Conservation (phyloP, 495 filamentous ascomycete genomes). For the Aspergillus sclerotioniger region DNA sequence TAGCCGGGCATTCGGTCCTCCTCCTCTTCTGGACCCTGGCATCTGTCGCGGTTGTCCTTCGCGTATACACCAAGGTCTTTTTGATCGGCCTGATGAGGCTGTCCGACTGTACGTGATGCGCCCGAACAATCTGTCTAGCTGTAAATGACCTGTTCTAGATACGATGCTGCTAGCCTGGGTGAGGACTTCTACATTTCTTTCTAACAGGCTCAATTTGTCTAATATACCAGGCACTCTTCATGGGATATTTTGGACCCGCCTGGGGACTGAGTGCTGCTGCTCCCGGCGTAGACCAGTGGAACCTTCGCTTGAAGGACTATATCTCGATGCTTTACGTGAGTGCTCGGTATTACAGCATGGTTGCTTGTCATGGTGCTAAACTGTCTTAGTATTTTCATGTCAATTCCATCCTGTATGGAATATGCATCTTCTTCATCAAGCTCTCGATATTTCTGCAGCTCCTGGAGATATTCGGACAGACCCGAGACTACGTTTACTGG, state of each 20-base stretch:
- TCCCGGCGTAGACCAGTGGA: constrained; percentile 3
- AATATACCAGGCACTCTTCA: background rate
- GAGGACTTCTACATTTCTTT: background rate
- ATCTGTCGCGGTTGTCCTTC: background rate
- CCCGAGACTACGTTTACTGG: constrained; percentile 1
- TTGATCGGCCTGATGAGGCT: background rate
- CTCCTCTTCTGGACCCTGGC: background rate
- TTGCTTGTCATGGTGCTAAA: background rate
- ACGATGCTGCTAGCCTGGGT: constrained; percentile 2
- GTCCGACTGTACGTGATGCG: constrained; percentile 7
- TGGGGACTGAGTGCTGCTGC: background rate
- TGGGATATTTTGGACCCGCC: background rate
- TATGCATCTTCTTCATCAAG: constrained; percentile 3
- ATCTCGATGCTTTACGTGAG: constrained; percentile 1
- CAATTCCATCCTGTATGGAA: background rate
- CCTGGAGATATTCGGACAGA: background rate
- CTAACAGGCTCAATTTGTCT: background rate
- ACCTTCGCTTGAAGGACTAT: background rate
- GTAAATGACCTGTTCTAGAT: background rate
- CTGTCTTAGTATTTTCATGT: background rate
- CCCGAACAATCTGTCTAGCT: background rate
- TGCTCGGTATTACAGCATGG: too few species aligned
- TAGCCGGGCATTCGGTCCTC: background rate
- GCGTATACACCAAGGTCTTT: constrained; percentile 6
- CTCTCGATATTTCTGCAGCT: constrained; percentile 1